Evolutionary conservation across 2,329 filamentous ascomycete species (phyloP).

Genomic region (Phialophora verrucosa): DNA sequence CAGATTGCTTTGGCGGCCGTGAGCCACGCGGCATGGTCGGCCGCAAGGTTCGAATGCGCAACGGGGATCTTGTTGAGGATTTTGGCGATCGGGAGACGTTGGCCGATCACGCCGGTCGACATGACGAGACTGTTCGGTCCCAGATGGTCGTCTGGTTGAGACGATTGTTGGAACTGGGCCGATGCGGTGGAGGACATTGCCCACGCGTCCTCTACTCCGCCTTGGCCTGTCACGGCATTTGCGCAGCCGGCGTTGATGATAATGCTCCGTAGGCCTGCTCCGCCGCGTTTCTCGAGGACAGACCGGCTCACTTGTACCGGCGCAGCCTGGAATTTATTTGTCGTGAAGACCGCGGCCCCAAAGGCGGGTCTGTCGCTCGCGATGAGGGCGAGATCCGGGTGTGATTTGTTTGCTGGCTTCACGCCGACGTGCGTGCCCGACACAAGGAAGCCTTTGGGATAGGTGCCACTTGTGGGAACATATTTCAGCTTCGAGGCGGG

Average conservation of each 20-base stretch:
- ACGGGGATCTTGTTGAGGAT: slow-evolving; percentile 82
- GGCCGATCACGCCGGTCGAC: slow-evolving; percentile 97
- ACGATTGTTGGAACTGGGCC: slow-evolving; percentile 58
- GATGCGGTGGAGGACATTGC: slow-evolving; percentile 83
- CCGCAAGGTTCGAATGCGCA: slow-evolving; percentile 73
- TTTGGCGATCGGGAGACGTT: slow-evolving; percentile 88
- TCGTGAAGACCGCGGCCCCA: slow-evolving; percentile 92
- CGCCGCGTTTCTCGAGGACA: slow-evolving; percentile 69
- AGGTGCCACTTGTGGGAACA: slow-evolving; percentile 80
- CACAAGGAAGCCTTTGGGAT: slow-evolving; percentile 86
- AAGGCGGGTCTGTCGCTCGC: slow-evolving; percentile 84
- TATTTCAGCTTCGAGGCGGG: slow-evolving; percentile 88
- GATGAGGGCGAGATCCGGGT: slow-evolving; percentile 88
- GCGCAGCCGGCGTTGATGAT: slow-evolving; percentile 96
- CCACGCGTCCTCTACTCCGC: slow-evolving; percentile 84
- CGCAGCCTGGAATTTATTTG: slow-evolving; percentile 97
- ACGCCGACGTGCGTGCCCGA: slow-evolving; percentile 91
- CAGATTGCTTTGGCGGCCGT: slow-evolving; percentile 87
- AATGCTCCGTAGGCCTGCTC: slow-evolving; percentile 76
- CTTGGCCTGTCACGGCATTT: slow-evolving; percentile 92
- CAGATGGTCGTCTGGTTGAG: slow-evolving; percentile 46
- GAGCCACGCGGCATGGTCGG: slow-evolving; percentile 84
- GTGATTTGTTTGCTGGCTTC: slow-evolving; percentile 88
- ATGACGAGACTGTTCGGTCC: slow-evolving; percentile 81
- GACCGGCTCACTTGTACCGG: slow-evolving; percentile 85